Base-by-base conservation (phyloP, 192 early-diverging fungal species). In the Backusella sp. region DNA sequence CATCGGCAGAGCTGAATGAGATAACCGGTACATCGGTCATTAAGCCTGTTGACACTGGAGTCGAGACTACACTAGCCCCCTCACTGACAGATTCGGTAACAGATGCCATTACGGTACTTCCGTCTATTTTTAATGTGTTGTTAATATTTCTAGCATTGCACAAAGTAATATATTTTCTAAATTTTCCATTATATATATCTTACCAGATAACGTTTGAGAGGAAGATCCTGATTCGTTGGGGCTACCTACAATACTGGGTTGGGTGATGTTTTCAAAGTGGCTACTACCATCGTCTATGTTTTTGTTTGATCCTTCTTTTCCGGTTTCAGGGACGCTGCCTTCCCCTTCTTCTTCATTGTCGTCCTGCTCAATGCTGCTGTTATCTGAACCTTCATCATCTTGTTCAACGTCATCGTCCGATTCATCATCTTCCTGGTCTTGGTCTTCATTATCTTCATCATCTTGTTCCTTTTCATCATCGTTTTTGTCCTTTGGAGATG, bases 71-170 rank as follows among this genome's bases (percentile, higher is more conserved):
- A 62, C 56, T 62, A 62, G 56, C 23, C 56, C 56, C 56, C 30
- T 28, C 56, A 62, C 23, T 62, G 56, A 62, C 56, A 62, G 56
- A 62, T 62, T 62, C 26, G 56, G 56, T 62, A 62, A 62, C 56
- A 26, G 56, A 28, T 28, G 23, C 23, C 56, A 62, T 28, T 28
- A 28, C 12, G 56, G 56, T 62, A 62, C 23, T 62, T 62, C 21
- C 21, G 26, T 14, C 56, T 62, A 28, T 62, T 62, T 59, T 59
- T 59, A 62, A 28, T 62, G 56, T 11, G 21, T 23, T 14, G 56
- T 62, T 62, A 62, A 62, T 26, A 62, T 62, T 62, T 62, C 11
- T 11, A 62, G 11, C 11, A 62, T 62, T 62, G 56, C 56, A 62
- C 56, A 62, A 62, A 62, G 26, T 62, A 28, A 62, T 62, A 62